Percentiles rank a stretch among this genome's conserved stretches.
Evolutionary conservation across 768 basidiomycete species (phyloP).

Genomic region (Rhodosporidiobolus sp.): DNA sequence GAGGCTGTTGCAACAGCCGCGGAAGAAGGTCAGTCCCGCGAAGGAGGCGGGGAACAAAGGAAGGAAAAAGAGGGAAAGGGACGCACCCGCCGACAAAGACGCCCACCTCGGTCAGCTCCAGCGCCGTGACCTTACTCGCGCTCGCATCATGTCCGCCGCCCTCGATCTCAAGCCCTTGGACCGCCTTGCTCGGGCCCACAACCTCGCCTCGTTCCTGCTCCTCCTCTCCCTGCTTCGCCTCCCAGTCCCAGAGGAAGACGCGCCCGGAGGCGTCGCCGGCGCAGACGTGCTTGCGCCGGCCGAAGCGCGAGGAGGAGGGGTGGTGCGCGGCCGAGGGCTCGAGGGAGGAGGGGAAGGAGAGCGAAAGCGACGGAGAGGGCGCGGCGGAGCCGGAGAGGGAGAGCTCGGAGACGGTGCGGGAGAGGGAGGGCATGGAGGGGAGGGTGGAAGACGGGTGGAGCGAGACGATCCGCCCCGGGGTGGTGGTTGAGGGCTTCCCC

Average conservation of each 20-base stretch:
- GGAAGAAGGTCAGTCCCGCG: too few species aligned
- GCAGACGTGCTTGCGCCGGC: constrained; percentile 22
- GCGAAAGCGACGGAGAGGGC: background rate
- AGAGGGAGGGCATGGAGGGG: background rate
- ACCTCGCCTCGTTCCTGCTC: constrained; percentile 8
- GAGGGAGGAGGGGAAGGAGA: background rate
- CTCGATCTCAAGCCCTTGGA: constrained; percentile 17
- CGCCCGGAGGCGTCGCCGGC: constrained; percentile 23
- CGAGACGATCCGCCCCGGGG: too few species aligned
- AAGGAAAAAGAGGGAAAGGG: background rate
- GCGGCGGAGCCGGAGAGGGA: background rate
- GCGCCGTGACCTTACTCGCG: constrained; percentile 28
- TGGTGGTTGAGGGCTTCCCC: background rate
- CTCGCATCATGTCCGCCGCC: constrained; percentile 5
- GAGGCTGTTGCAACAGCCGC: constrained; percentile 2
- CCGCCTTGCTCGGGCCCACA: constrained; percentile 1
- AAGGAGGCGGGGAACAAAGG: background rate
- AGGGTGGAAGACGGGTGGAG: background rate
- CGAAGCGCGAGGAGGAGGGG: constrained; percentile 9
- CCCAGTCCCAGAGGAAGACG: constrained; percentile 36
- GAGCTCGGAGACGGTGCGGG: background rate
- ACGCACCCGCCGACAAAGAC: constrained; percentile 34
- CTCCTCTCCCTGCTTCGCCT: background rate
- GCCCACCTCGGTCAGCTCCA: constrained; percentile 17
- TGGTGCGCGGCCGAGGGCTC: too few species aligned